Evolutionary conservation across 352 stramenopile species (phyloP).

Genomic region (Phytophthora aleatoria): DNA sequence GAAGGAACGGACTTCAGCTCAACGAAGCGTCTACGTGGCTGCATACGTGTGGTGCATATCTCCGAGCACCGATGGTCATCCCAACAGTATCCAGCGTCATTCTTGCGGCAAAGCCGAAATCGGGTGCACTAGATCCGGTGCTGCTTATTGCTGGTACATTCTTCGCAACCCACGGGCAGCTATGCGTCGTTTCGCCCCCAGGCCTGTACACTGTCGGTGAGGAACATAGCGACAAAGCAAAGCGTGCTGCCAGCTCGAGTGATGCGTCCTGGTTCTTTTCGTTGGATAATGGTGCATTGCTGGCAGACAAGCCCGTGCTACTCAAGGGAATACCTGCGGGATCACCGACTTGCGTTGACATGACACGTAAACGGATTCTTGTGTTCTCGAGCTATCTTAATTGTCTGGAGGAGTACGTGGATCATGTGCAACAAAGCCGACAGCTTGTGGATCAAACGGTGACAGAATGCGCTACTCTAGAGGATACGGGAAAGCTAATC

Average conservation of each 20-base stretch:
- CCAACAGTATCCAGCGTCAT: constrained; percentile 40
- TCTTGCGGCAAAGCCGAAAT: constrained; percentile 38
- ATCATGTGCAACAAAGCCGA: constrained; percentile 22
- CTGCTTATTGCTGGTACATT: constrained; percentile 77
- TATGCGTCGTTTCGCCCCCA: constrained; percentile 72
- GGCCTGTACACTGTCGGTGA: constrained; percentile 53
- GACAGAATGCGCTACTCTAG: constrained; percentile 16
- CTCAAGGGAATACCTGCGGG: constrained; percentile 67
- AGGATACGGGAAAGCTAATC: constrained; percentile 35
- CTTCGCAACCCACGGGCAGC: constrained; percentile 56
- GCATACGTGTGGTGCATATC: constrained; percentile 43
- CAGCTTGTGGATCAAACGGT: background rate
- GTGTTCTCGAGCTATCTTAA: constrained; percentile 77
- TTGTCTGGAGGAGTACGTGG: constrained; percentile 66
- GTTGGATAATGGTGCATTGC: constrained; percentile 42
- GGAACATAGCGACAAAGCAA: constrained; percentile 44
- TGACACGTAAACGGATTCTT: constrained; percentile 48
- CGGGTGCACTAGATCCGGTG: constrained; percentile 62
- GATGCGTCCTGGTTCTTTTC: constrained; percentile 82
- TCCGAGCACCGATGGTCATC: constrained; percentile 51
- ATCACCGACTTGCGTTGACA: constrained; percentile 68
- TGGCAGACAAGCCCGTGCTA: constrained; percentile 43
- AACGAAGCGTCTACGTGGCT: constrained; percentile 55
- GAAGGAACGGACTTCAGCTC: constrained; percentile 47
- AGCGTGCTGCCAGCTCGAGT: constrained; percentile 48